Conservation (phyloP, 305 asterid genomes). For the Andrographis paniculata region DNA sequence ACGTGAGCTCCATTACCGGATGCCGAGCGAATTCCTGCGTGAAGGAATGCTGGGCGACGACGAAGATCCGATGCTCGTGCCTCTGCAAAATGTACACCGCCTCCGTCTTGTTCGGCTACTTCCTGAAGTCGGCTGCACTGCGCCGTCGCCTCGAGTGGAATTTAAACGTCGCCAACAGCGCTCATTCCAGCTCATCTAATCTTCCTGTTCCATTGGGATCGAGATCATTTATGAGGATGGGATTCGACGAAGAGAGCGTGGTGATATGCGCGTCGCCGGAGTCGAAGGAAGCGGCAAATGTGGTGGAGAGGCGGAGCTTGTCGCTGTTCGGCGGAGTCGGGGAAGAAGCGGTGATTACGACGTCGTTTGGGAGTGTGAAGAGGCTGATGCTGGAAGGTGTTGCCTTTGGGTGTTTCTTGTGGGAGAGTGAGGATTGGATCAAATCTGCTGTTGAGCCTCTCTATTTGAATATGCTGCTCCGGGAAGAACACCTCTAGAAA, state of each 20-base stretch:
- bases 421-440: constrained; percentile 57
- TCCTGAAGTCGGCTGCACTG: constrained; percentile 60
- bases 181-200: constrained; percentile 15
- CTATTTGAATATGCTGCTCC: too few species aligned
- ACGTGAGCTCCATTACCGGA: constrained; percentile 41
- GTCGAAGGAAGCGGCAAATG: constrained; percentile 53
- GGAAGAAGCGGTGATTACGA: constrained; percentile 36
- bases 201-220: constrained; percentile 16
- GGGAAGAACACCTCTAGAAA: too few species aligned
- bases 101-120: constrained; percentile 72
- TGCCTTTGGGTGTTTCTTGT: constrained; percentile 79
- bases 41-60: constrained; percentile 48
- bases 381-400: constrained; percentile 76
- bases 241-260: constrained; percentile 45
- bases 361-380: constrained; percentile 73
- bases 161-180: constrained; percentile 24
- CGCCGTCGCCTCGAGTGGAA: constrained; percentile 58
- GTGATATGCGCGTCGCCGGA: constrained; percentile 59
- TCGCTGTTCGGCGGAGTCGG: constrained; percentile 64
- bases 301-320: constrained; percentile 56
- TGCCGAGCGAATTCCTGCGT: constrained; percentile 40
- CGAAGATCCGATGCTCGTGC: constrained; percentile 28
- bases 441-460: too few species aligned
- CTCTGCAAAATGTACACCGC: constrained; percentile 56
- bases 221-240: constrained; percentile 37